Percentiles rank a stretch among this genome's conserved stretches.
Evolutionary conservation across 2,329 filamentous ascomycete species (phyloP).

Genomic region (Scorias spongiosa): DNA sequence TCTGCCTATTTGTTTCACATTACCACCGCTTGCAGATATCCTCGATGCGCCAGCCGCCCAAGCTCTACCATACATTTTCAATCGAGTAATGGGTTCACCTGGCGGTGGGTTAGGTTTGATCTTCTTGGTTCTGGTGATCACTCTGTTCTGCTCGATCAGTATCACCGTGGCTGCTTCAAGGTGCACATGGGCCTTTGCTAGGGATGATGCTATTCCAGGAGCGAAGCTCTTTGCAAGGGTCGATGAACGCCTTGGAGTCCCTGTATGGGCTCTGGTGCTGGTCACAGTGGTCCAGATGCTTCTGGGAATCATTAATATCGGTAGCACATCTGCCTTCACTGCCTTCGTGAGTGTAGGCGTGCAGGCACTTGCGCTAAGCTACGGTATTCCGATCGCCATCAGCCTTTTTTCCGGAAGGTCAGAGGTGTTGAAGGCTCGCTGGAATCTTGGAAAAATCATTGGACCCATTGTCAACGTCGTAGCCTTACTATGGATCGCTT

Average conservation of each 20-base stretch:
- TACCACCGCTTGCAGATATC: conserved; percentile 33
- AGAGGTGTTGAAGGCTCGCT: conserved; percentile 8
- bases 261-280: conserved; percentile 28
- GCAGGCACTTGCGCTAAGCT: conserved; percentile 40
- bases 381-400: conserved; percentile 40
- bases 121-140: conserved; percentile 36
- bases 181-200: conserved; percentile 32
- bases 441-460: conserved; percentile 7
- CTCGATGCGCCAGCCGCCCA: conserved; percentile 31
- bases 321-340: conserved; percentile 32
- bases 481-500: conserved; percentile 14
- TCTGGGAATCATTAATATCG: conserved; percentile 35
- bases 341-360: conserved; percentile 41
- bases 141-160: conserved; percentile 38
- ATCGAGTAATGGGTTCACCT: conserved; percentile 33
- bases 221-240: conserved; percentile 23
- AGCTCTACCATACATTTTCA: conserved; percentile 37
- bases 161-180: conserved; percentile 37
- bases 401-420: conserved; percentile 29
- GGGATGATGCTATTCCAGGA: conserved; percentile 30
- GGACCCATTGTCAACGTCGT: conserved; percentile 12
- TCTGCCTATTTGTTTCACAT: conserved; percentile 38
- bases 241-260: conserved; percentile 22
- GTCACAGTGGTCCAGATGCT: conserved; percentile 33
- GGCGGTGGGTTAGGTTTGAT: conserved; percentile 32